Conservation (phyloP, 2,329 filamentous ascomycete genomes). For the Gaeumannomyces tritici region DNA sequence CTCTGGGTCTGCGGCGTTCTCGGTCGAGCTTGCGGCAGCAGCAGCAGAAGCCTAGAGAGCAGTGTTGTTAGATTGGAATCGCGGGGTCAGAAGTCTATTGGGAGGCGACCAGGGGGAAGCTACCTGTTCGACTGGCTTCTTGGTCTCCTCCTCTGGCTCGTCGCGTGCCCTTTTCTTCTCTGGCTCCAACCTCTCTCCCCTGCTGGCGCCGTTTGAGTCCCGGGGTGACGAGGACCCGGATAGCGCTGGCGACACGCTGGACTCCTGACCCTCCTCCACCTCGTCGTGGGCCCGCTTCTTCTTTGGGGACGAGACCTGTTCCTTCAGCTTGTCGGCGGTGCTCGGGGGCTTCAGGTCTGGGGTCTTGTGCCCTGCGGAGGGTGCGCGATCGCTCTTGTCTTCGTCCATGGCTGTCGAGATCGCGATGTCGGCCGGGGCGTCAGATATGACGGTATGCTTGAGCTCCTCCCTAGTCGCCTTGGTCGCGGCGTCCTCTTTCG, state of each 20-base stretch:
- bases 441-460: conserved; percentile 54
- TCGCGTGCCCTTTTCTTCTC: conserved; percentile 58
- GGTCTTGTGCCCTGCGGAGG: conserved; percentile 12
- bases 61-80: neutral
- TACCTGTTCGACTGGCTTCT: conserved; percentile 10
- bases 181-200: conserved; percentile 45
- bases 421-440: conserved; percentile 21
- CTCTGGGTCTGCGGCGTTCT: neutral
- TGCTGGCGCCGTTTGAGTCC: conserved; percentile 33
- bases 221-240: conserved; percentile 26
- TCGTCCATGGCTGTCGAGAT: conserved; percentile 13
- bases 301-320: conserved; percentile 50
- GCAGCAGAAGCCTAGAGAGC: neutral
- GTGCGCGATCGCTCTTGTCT: conserved; percentile 14
- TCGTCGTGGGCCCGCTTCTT: conserved; percentile 56
- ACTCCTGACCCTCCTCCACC: conserved; percentile 38
- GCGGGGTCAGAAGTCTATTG: neutral
- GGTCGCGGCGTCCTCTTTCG: conserved; percentile 52
- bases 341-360: conserved; percentile 17
- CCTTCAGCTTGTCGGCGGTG: conserved; percentile 30
- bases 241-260: conserved; percentile 19
- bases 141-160: conserved; percentile 25
- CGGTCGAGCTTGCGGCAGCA: neutral
- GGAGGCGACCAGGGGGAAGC: neutral
- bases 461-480: conserved; percentile 55